Evolutionary conservation across 257 asterid species (phyloP).

Genomic region (Linaria vulgaris): DNA sequence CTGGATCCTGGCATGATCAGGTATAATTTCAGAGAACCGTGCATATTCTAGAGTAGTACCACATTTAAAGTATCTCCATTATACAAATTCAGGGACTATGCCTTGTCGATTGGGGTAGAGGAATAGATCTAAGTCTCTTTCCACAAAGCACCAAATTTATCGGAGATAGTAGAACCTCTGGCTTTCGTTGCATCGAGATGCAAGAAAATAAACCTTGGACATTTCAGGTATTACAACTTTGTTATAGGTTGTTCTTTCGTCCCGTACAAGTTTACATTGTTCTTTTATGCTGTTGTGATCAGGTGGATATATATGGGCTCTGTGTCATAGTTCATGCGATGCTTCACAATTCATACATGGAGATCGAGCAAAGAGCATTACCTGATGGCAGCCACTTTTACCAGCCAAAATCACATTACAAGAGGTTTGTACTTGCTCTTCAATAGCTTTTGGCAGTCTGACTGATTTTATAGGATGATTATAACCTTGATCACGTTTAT

Average conservation of each 20-base stretch:
- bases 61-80: slow-evolving; percentile 18
- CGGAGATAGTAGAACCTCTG: slow-evolving; percentile 94
- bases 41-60: neutral
- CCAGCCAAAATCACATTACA: slow-evolving; percentile 70
- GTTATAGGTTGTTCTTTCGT: neutral
- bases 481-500: too few relatives aligned
- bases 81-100: slow-evolving; percentile 72
- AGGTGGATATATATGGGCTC: slow-evolving; percentile 85
- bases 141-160: slow-evolving; percentile 58
- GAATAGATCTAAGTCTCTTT: slow-evolving; percentile 75
- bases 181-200: slow-evolving; percentile 93
- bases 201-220: slow-evolving; percentile 92
- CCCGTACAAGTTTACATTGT: neutral
- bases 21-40: slow-evolving; percentile 39
- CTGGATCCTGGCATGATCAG: slow-evolving; percentile 89
- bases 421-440: slow-evolving; percentile 47
- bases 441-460: neutral
- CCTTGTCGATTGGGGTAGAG: slow-evolving; percentile 98
- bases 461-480: neutral
- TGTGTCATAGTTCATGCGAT: slow-evolving; percentile 82
- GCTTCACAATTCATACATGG: slow-evolving; percentile 88
- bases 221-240: slow-evolving; percentile 54
- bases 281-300: slow-evolving; percentile 13
- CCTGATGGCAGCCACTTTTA: slow-evolving; percentile 50
- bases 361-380: slow-evolving; percentile 55